Conservation (phyloP, 345 rosid species). For the Lagerstroemia speciosa region DNA sequence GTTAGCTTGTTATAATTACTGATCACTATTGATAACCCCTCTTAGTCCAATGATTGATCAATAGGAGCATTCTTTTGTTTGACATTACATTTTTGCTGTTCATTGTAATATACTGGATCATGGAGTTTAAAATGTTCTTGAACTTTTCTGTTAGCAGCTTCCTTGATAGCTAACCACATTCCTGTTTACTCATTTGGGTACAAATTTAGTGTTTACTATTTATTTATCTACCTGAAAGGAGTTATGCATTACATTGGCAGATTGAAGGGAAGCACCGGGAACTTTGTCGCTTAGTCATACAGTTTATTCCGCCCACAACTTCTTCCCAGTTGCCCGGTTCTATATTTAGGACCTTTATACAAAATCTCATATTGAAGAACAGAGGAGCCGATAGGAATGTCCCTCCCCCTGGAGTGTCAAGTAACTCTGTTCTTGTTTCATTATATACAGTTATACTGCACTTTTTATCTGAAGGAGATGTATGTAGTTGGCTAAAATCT, state of each 20-base stretch:
- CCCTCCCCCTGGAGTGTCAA: constrained; percentile 74
- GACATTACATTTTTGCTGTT: not conserved
- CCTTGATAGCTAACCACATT: not conserved
- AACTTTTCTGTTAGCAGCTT: not conserved
- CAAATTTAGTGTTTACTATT: not conserved
- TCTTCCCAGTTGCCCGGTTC: constrained; percentile 87
- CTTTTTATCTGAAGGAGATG: constrained; percentile 82
- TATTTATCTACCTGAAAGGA: not conserved
- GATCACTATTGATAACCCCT: not conserved
- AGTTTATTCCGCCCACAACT: constrained; percentile 63
- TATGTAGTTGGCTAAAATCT: constrained; percentile 48
- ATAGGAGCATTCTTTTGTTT: not conserved
- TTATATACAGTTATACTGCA: constrained; percentile 77
- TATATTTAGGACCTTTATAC: constrained; percentile 73
- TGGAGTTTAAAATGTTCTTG: not conserved
- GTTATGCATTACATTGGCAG: constrained; percentile 32
- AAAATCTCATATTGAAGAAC: constrained; percentile 74
- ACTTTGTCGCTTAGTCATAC: constrained; percentile 83
- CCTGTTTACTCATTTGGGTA: not conserved
- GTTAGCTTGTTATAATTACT: not conserved
- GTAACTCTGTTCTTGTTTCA: constrained; percentile 83
- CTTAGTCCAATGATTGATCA: not conserved
- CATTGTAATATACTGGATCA: not conserved
- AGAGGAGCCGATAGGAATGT: constrained; percentile 77
- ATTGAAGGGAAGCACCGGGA: constrained; percentile 94